These are phyloP conservation scores for Trichoderma cornu-damae DNA, from an alignment of 2,329 filamentous ascomycete genomes.

Conservation along the genomic window DNA sequence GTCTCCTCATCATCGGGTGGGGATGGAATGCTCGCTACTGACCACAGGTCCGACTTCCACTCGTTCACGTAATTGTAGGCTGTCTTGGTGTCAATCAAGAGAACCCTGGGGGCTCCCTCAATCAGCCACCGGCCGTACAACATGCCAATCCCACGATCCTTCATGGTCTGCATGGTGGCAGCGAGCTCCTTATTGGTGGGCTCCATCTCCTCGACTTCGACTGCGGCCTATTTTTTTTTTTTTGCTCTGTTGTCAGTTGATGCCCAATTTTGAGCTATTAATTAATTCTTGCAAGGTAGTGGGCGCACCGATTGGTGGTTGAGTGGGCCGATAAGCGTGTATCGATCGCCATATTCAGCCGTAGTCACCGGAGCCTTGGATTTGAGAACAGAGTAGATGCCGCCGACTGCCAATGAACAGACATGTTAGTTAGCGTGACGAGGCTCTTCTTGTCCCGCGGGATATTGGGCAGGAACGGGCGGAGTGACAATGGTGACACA, in stretches of 20 bases:
- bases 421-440: constrained; percentile 4
- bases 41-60: constrained; percentile 97
- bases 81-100: constrained; percentile 92
- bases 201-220: constrained; percentile 91
- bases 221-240: constrained; percentile 72
- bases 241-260: constrained; percentile 14
- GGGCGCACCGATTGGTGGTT: constrained; percentile 76
- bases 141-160: constrained; percentile 80
- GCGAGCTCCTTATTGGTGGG: constrained; percentile 75
- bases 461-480: constrained; percentile 2
- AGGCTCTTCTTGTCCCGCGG: background rate
- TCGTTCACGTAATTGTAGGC: constrained; percentile 88
- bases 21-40: constrained; percentile 85
- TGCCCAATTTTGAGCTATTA: constrained; percentile 17
- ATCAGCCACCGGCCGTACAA: constrained; percentile 97
- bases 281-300: constrained; percentile 9
- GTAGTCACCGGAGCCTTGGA: constrained; percentile 98
- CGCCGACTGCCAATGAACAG: constrained; percentile 62
- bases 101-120: constrained; percentile 86
- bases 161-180: constrained; percentile 86
- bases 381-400: constrained; percentile 98
- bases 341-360: constrained; percentile 95
- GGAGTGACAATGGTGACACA: background rate
- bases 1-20: constrained; percentile 90
- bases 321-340: constrained; percentile 90